Evolutionary conservation across 148 eudicot genomes (phyloP).

Genomic region (Beta vulgaris): DNA sequence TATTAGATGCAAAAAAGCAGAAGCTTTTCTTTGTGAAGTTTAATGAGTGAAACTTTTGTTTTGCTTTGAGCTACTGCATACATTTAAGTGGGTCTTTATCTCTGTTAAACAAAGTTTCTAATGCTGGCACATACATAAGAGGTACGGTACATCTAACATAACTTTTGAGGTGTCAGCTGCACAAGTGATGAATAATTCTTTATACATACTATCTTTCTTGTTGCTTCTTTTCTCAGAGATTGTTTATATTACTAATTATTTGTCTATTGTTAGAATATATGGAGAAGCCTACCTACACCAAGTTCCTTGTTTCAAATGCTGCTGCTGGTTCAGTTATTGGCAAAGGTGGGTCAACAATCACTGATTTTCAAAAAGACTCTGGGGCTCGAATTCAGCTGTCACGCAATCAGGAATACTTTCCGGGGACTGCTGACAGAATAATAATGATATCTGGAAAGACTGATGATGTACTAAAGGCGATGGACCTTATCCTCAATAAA

Average conservation of each 20-base stretch:
- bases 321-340: conserved; percentile 98
- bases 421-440: conserved; percentile 93
- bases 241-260: background rate
- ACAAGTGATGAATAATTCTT: background rate
- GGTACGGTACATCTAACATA: background rate
- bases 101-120: background rate
- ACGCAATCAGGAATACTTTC: conserved; percentile 85
- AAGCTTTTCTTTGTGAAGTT: too few species aligned
- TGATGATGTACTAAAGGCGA: conserved; percentile 71
- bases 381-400: conserved; percentile 97
- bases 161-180: background rate
- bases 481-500: conserved; percentile 79
- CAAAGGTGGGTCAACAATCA: conserved; percentile 86
- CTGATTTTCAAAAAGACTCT: conserved; percentile 86
- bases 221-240: background rate
- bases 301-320: conserved; percentile 92
- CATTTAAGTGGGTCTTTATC: background rate
- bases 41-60: background rate
- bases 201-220: background rate
- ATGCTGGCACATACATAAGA: background rate
- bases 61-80: background rate
- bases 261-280: conserved; percentile 35
- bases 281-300: conserved; percentile 59
- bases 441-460: conserved; percentile 82
- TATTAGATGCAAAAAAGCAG: background rate